Base-by-base conservation (phyloP, 2,329 filamentous ascomycete species). In the Monilinia fructicola region DNA sequence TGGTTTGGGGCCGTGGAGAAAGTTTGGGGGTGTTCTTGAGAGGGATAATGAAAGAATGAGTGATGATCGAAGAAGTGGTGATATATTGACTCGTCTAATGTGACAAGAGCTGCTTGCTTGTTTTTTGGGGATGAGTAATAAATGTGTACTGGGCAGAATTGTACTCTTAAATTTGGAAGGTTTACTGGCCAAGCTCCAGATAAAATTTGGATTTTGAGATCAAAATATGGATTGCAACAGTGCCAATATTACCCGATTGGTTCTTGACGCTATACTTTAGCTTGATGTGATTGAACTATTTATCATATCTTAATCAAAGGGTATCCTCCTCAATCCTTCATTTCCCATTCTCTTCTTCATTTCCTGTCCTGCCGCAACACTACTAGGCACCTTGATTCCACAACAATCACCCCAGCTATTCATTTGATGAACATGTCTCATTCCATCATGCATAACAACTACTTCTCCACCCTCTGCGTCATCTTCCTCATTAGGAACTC, bases 331-430 rank as follows among this genome's bases (percentile, higher is more conserved):
- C 72, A 96, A 77, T 21, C 81, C 79, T 68, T 87, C 82, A 9
- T 80, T 83, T 21, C 84, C 87, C 72, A 82, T 83, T 65, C 83
- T 83, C 81, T 96, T 98, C 81, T 86, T 89, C 84, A 90, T 89
- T 79, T 97, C 94, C 72, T 93, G 89, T 18, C 92, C 92, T 0
- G 95, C 96, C 38, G 93, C 96, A 67, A 98, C 85, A 64, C 92
- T 94, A 76, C 93, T 97, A 0, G 95, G 96, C 21, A 99, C 95
- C 74, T 96, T 94, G 78, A 99, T 99, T 35, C 95, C 95, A 76
- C 95, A 99, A 78, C 95, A 99, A 78, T 99, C 95, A 6, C 94
- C 94, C 91, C 95, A 99, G 28, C 86, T 87, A 65, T 82, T 86
- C 58, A 85, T 84, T 61, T 89, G 85, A 78, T 95, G 90, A 69